A percentile compares a stretch with the other conserved stretches of the same genome.
phyloP scores from a whole-genome alignment of 148 eudicot species.

The Dianthus caryophyllus region DNA sequence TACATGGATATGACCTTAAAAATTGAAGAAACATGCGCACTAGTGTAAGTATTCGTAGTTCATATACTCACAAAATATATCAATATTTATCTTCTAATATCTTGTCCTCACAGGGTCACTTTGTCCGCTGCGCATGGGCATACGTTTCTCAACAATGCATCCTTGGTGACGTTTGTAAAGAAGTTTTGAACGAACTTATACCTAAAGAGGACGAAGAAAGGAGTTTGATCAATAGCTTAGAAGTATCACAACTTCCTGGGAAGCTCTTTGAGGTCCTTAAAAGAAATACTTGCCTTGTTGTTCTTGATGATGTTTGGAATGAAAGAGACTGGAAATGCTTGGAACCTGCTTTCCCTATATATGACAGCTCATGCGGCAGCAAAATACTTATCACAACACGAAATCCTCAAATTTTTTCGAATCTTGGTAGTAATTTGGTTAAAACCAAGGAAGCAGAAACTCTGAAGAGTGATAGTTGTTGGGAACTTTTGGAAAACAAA shows the following conservation, averaged over 20 bases:
- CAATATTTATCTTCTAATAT: too few relatives aligned
- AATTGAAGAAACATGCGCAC: too few relatives aligned
- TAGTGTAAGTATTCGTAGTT: too few relatives aligned
- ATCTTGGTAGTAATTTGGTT: neutral
- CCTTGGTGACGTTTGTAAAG: neutral
- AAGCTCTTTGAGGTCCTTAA: neutral
- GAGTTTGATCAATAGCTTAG: neutral
- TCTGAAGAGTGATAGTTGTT: neutral
- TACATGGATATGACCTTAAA: too few relatives aligned
- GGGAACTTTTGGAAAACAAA: neutral
- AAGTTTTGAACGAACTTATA: constrained; percentile 2
- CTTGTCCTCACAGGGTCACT: neutral
- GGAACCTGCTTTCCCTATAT: neutral
- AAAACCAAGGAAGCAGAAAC: neutral
- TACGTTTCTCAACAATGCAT: constrained; percentile 4
- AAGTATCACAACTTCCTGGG: neutral
- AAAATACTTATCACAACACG: constrained; percentile 1
- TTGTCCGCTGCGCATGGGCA: neutral
- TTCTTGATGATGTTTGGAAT: constrained; percentile 9
- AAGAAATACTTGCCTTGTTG: neutral
- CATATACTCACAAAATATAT: too few relatives aligned
- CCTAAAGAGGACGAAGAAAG: neutral
- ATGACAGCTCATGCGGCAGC: neutral
- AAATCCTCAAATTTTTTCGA: neutral
- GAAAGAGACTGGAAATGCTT: neutral